Conservation (phyloP, 148 eudicot species). For the Vaccinium vitisidaea region DNA sequence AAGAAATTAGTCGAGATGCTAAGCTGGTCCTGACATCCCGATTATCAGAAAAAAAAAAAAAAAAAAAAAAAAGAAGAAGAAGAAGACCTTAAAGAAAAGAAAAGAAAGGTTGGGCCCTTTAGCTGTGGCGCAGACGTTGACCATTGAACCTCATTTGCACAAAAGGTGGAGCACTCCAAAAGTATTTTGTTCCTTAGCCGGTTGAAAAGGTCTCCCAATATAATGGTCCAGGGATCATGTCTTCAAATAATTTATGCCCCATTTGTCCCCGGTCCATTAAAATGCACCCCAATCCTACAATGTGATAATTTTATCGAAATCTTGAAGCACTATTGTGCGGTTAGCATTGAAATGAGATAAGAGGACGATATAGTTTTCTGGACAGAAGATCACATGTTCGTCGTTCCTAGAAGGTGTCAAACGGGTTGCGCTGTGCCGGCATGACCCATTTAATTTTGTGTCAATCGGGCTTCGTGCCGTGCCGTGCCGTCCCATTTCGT, state of each 20-base stretch:
- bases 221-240: background rate
- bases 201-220: background rate
- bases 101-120: background rate
- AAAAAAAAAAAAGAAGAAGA: too few species aligned
- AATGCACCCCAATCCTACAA: background rate
- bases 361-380: too few species aligned
- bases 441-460: too few species aligned
- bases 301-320: background rate
- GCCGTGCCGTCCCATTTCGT: too few species aligned
- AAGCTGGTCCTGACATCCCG: too few species aligned
- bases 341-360: too few species aligned
- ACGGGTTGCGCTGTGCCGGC: too few species aligned
- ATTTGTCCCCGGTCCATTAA: background rate
- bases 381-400: background rate
- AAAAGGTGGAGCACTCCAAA: background rate
- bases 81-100: too few species aligned
- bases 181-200: background rate
- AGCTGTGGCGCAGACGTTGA: background rate
- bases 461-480: too few species aligned
- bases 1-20: too few species aligned
- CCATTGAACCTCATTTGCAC: background rate
- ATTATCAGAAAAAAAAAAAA: too few species aligned
- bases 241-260: background rate
- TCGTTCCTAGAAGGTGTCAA: too few species aligned
- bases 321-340: background rate